Evolutionary conservation across 495 filamentous ascomycete species (phyloP), one percentile per base, ranked within the genome.

Genomic region (Aspergillus kassunensis): DNA sequence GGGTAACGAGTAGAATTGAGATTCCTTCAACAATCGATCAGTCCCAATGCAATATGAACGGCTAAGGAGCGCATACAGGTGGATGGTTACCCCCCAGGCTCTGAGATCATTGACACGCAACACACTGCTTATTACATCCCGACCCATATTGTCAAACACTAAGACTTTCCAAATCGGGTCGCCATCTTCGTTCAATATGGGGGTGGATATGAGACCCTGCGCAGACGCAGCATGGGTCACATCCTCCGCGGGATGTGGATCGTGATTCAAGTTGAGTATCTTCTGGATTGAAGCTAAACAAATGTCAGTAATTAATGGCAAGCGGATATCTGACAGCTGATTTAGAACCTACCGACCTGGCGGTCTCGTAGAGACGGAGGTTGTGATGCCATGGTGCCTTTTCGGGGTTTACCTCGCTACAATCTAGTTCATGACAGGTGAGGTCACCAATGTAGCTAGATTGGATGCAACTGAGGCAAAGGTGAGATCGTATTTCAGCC

Each of bases 61-160:
- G 39, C 23, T 24, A 33, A 20, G 31, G 16, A 42, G 20, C 29
- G 35, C n/a, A 37, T 71, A 91, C 86, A 97, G 84, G 70, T 99
- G 93, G 74, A 97, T 96, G 12, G 95, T 99, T 41, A 99, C 88
- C 10, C 95, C 95, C 84, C 90, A 91, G 37, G 86, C 82, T 51
- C 93, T 77, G 52, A 98, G 78, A 69, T 97, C 92, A 56, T 89
- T 95, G 29, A 98, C 95, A 53, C 91, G 77, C 29, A 98, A 74
- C 6, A 98, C 91, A 61, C 90, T 96, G 72, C 91, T 96, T 58
- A 98, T 97, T 20, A 87, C 76, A 69, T 87, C 84, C 53, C 84
- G 62, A n/a, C 83, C 84, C 63, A 87, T 68, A 44, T 81, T 78
- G 60, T 87, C 84, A 57, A 87, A 87, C 2, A 87, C 83, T 52